Evolutionary conservation across 75 land plant species (phyloP), one percentile per base, ranked within the genome.

Genomic region (Pinus albicaulis): DNA sequence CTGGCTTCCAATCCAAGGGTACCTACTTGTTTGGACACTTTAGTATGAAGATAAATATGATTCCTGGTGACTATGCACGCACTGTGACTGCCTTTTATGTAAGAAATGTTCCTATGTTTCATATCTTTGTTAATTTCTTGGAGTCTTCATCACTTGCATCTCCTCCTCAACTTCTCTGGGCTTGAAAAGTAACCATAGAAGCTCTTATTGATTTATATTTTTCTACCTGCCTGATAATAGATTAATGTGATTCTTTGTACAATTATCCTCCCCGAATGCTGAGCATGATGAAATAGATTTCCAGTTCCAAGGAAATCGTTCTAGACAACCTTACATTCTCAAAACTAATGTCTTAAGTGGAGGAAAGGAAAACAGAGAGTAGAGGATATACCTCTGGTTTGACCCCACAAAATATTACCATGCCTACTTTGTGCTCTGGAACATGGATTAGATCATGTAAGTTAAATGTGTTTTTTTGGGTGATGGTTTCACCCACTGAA

Each of bases 1-100:
- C 92, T 71, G 92, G 89, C 1, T 90, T 90, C 68, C 92, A 90
- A 56, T 90, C 89, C 57, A 87, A 76, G 69, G 87, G 87, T 0
- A 80, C 83, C 31, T 90, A 90, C 78, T 61, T 90, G 68, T 90
- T 87, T 77, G 92, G 92, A 26, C 89, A 90, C 78, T 87, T 90
- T 78, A 87, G 89, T 81, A 90, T 90, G 92, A 74, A 80, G 48
- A 87, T 90, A 34, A 90, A 90, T 81, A 61, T 87, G 74, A 85
- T 87, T 23, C 80, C 86, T 4, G 89, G 92, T 3, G 92, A 90
- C 57, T 90, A 89, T 53, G 92, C 92, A 26, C 89, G 89, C 56
- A 77, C 80, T n/a, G 92, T 90, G 0, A 87, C 89, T 78, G 87
- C 92, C 53, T 90, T 87, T 76, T 90, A 90, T 80, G 92, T 90